Base-by-base conservation (phyloP, 2,329 filamentous ascomycete genomes). In the Aspergillus udagawae region DNA sequence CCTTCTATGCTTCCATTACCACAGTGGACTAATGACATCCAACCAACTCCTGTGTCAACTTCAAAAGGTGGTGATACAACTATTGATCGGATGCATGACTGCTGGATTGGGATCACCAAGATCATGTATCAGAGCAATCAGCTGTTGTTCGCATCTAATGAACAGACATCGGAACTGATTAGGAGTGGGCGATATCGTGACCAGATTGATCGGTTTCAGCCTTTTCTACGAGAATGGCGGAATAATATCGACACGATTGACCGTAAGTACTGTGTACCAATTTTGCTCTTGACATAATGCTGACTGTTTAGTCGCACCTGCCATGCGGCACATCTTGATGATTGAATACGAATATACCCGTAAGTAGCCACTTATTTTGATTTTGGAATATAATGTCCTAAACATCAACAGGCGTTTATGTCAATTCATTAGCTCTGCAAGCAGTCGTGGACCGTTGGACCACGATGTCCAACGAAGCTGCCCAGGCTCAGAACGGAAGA, bases 271-370 rank as follows among this genome's bases (percentile, higher is more conserved):
- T 47, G 20, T 8, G 29, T 45, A 47, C 9, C 8, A 23, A 28
- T 8, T 6, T 32, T 35, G 28, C 17, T 29, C 29, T 49, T 42
- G 8, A 58, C 27, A 23, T 25, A 21, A 20, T 29, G 49, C 67
- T 75, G 64, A 74, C 5, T 45, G 27, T 28, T 55, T 63, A 81
- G 83, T 86, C 29, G 78, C 82, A 1, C 77, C 79, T 17, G 77
- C 83, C 56, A 84, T 87, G 76, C 79, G 82, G 49, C 86, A 92
- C 70, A 92, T 97, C 57, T 80, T 99, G 29, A 88, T 86, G 7
- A 97, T 97, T 63, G 94, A 99, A 77, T 97, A 94, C 69, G 91
- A 97, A 69, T 97, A 97, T 70, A 91, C 93, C 27, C 86, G 93
- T 67, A 89, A 71, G 75, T 73, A 8, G 21, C 52, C 23, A 1